Percentiles rank a stretch among this genome's conserved stretches.
phyloP scores from a whole-genome alignment of 257 asterid species.

The Solanum megistacrolobum region DNA sequence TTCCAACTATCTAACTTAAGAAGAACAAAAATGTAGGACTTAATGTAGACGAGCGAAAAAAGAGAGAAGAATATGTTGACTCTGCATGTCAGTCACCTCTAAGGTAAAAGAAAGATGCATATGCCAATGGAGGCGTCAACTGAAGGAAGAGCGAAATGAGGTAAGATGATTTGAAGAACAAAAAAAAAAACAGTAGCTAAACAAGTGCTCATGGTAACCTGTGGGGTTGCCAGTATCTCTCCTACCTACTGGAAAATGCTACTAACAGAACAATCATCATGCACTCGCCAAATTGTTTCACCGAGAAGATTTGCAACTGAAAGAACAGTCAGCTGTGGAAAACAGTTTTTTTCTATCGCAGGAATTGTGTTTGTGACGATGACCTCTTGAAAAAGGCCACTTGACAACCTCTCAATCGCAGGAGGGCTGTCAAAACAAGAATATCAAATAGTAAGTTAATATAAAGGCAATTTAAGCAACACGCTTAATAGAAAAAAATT shows the following conservation, averaged over 20 bases:
- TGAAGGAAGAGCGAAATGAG: not conserved
- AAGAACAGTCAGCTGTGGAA: slow-evolving; percentile 79
- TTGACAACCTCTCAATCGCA: slow-evolving; percentile 79
- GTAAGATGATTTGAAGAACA: not conserved
- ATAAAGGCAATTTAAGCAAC: not conserved
- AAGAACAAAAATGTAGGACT: not conserved
- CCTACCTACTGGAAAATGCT: slow-evolving; percentile 68
- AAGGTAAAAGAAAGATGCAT: not conserved
- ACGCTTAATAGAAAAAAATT: not conserved
- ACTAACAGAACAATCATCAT: slow-evolving; percentile 90
- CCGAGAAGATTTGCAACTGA: slow-evolving; percentile 91
- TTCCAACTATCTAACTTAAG: not conserved
- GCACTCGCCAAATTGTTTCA: slow-evolving; percentile 95
- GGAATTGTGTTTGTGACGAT: slow-evolving; percentile 85
- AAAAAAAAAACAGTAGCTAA: not conserved
- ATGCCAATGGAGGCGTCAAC: not conserved
- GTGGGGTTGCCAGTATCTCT: not conserved
- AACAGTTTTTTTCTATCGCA: slow-evolving; percentile 57
- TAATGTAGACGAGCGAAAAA: not conserved
- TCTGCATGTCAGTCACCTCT: not conserved
- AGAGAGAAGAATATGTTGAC: not conserved
- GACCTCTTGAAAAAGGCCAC: slow-evolving; percentile 94
- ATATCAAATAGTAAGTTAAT: not conserved
- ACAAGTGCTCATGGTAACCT: not conserved
- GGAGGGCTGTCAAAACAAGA: slow-evolving; percentile 59